Conservation (phyloP, 257 asterid species). For the Gentiana macrophylla region DNA sequence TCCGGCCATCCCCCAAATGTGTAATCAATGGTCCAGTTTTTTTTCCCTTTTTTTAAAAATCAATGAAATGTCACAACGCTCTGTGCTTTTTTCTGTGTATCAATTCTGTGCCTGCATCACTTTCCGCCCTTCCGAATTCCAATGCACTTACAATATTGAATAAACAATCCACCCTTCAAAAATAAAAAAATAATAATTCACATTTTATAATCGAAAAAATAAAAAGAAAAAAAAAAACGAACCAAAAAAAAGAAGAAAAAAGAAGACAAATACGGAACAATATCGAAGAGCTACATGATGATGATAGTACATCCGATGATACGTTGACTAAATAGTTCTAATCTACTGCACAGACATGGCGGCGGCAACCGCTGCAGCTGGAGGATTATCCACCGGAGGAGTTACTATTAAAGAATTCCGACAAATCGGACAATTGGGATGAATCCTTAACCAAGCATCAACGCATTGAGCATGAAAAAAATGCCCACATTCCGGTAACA, state of each 20-base stretch:
- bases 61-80: too few relatives aligned
- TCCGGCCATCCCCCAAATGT: too few relatives aligned
- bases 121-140: too few relatives aligned
- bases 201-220: too few relatives aligned
- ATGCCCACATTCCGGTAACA: conserved; percentile 21
- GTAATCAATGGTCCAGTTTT: too few relatives aligned
- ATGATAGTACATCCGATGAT: neutral
- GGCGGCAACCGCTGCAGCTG: neutral
- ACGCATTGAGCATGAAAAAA: conserved; percentile 18
- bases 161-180: too few relatives aligned
- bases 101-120: too few relatives aligned
- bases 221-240: too few relatives aligned
- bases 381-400: neutral
- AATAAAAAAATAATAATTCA: too few relatives aligned
- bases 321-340: neutral
- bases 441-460: conserved; percentile 21
- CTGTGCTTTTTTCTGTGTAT: too few relatives aligned
- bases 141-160: too few relatives aligned
- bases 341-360: neutral
- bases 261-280: neutral
- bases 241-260: neutral
- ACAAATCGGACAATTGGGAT: conserved; percentile 23
- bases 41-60: too few relatives aligned
- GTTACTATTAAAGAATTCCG: conserved; percentile 10
- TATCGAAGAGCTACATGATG: neutral